Evolutionary conservation across 2,329 filamentous ascomycete species (phyloP), one percentile per base, ranked within the genome.

Genomic region (Chrysoporthe deuterocubensis): DNA sequence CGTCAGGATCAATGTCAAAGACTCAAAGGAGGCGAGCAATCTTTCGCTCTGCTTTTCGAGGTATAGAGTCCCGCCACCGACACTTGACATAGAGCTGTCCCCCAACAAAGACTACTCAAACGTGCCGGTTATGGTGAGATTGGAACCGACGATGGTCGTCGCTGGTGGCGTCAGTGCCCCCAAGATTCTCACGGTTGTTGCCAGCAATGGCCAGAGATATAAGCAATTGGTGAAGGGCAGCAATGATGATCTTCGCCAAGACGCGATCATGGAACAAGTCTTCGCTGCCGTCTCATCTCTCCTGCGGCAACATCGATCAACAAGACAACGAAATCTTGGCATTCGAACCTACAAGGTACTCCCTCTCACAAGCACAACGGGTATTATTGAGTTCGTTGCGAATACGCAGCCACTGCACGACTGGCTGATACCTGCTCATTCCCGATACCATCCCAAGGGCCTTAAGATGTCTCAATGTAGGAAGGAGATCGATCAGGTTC

Each of bases 251-350:
- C 86, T 99, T 14, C 92, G 96, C 9, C 96, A 99, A 81, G 96
- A 99, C 75, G 93, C 95, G 57, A 99, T 89, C 83, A 99, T 99
- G 96, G 96, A 99, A 79, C 96, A 99, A 79, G 96, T 99, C 1
- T 99, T 99, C 77, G 93, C 94, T 68, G 94, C 97, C 79, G 96
- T 97, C 32, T 98, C 94, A 67, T 92, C 92, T 63, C 87, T 99
- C 32, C 83, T 99, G 37, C 92, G 92, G 76, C 90, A 92, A 61
- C 94, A 98, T 77, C 90, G 93, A 66, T 87, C 90, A 14, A 97
- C 96, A 2, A 91, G 94, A 50, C 94, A 97, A 75, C 90, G 96
- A 6, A 92, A 92, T 71, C 84, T 99, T 13, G 92, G 91, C 9
- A 96, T 99, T 75, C 87, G 96, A 67, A 98, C 96, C 0, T 99